Conservation (phyloP, 2,329 filamentous ascomycete species). For the Geosmithia flava region DNA sequence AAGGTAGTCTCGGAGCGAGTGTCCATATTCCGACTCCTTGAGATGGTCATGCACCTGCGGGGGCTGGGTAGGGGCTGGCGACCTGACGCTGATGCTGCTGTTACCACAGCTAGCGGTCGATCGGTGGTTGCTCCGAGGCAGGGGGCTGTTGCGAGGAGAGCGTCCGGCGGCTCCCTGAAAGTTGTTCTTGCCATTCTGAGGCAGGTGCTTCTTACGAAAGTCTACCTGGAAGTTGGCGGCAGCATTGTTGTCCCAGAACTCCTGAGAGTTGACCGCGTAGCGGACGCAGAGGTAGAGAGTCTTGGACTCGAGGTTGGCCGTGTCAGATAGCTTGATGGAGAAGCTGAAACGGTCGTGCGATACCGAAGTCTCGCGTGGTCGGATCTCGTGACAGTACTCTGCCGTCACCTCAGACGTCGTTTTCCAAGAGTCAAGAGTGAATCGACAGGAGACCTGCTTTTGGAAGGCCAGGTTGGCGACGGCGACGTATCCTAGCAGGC, state of each 20-base stretch:
- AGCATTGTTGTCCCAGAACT: conserved; percentile 93
- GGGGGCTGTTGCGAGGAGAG: conserved; percentile 26
- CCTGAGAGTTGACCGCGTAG: conserved; percentile 71
- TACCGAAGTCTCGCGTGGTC: conserved; percentile 49
- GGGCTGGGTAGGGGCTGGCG: conserved; percentile 29
- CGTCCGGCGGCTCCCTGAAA: conserved; percentile 37
- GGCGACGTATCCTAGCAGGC: conserved; percentile 67
- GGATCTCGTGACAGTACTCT: conserved; percentile 75
- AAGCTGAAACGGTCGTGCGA: conserved; percentile 87
- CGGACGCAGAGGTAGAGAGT: conserved; percentile 86
- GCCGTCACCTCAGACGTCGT: conserved; percentile 88
- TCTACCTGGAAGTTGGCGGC: conserved; percentile 85
- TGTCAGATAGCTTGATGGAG: conserved; percentile 82
- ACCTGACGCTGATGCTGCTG: conserved; percentile 41
- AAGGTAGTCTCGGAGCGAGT: conserved; percentile 41
- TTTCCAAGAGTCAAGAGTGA: conserved; percentile 97
- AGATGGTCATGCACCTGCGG: neutral
- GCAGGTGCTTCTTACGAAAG: conserved; percentile 68
- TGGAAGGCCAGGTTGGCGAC: conserved; percentile 85
- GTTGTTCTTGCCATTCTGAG: conserved; percentile 44
- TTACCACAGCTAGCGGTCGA: conserved; percentile 28
- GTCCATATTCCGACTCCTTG: neutral
- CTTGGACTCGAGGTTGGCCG: conserved; percentile 83
- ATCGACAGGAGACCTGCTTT: conserved; percentile 81
- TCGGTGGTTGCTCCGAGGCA: conserved; percentile 57